Evolutionary conservation across 441 rosid species (phyloP), one percentile per base, ranked within the genome.

Genomic region (Gossypium davidsonii): DNA sequence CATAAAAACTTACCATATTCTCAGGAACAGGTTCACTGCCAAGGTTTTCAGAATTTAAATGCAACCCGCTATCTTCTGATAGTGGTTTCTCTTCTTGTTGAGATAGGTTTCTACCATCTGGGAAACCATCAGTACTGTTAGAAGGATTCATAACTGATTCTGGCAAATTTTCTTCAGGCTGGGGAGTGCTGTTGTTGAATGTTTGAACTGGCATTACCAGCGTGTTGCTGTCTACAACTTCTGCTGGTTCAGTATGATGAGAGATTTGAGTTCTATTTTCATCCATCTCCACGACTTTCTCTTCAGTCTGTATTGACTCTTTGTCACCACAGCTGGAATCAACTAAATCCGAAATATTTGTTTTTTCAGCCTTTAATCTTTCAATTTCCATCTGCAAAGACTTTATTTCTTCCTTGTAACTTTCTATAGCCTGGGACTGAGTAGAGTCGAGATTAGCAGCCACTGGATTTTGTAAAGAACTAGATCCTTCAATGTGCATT

Each of bases 401-500:
- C 75, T 74, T 83, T 75, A 86, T 84, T 80, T 90, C 90, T 85
- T 91, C 88, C 78, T 76, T 78, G 73, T 79, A 86, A 76, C 78
- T 90, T 56, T 88, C 92, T 64, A 75, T 70, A 52, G 89, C 72
- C 48, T 84, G 91, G 61, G 85, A 81, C 72, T 84, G 90, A 73
- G 73, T 79, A 80, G 72, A 77, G 69, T 83, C 83, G 44, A 78
- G 78, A 79, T 91, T 88, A 81, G 69, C 76, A 61, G 80, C 74
- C 59, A 81, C 76, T 64, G 74, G 52, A 81, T 79, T 83, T 79
- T 73, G 85, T 59, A 83, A 85, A 76, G 90, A 85, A 80, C 77
- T 86, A 80, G 85, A 89, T 80, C 97, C 97, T 84, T 91, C 99
- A 26, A 95, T 84, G 65, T 89, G 92, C 98, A 92, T 89, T 84